Evolutionary conservation across 164 flowering plant genomes (phyloP), one percentile per base, ranked within the genome.

Genomic region (Dillenia suffruticosa): DNA sequence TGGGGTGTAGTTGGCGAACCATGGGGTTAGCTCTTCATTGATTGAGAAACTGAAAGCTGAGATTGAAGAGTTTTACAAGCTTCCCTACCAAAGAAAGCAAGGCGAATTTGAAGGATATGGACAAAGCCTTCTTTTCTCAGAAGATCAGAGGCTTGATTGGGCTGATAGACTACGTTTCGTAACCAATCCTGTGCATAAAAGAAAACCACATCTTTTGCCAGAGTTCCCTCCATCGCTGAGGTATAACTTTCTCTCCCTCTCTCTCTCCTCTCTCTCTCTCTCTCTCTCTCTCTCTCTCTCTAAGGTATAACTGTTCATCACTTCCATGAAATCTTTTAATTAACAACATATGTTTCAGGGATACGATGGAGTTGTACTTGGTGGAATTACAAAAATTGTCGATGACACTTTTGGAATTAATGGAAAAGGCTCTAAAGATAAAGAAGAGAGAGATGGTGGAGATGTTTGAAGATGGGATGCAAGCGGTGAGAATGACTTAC

Each of bases 81-180:
- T 79, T 24, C 79, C 86, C 9, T 82, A 54, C 62, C 14, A 44
- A 47, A 49, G 59, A 46, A 69, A 64, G 24, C 54, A 64, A 12
- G 78, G 64, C 8, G 78, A 72, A 3, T 10, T 70, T 57, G 77
- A 82, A 59, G 86, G 86, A 1, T 79, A 69, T 54, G 86, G 86
- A 10, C 63, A 61, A 17, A 49, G 60, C 12, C 22, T 61, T 6
- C 59, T 67, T 1, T 14, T 63, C 9, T 48, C 70, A 1, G 57
- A 61, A 2, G 70, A 57, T 10, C 74, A 77, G 44, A 63, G 60
- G 43, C 55, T 70, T 12, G 74, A 70, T 15, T 75, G 79, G 76
- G 66, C 56, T 12, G 79, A 75, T 43, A 51, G 59, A 61, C 63
- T 75, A 9, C 72, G 13, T 58, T 24, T 72, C 17, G 13, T 44